phyloP scores from a whole-genome alignment of 2,329 filamentous ascomycete species.

The Sphaerulina vaccinii region DNA sequence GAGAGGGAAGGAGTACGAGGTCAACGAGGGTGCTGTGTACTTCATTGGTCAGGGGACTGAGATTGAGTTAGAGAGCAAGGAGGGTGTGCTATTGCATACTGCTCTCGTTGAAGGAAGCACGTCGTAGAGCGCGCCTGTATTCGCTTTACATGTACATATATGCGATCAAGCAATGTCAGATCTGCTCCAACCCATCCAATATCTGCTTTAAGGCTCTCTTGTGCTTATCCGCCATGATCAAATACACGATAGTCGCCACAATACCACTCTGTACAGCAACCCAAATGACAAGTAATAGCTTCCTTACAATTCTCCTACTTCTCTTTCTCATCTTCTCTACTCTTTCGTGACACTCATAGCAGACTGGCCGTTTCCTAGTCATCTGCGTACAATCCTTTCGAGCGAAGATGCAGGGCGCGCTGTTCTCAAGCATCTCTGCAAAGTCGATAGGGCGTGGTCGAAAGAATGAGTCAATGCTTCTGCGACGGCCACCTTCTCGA shows the following conservation, averaged over 20 bases:
- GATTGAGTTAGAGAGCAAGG: conserved; percentile 45
- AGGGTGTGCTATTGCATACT: conserved; percentile 49
- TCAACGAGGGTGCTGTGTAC: conserved; percentile 64
- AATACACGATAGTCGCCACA: neutral
- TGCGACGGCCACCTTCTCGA: too few relatives aligned
- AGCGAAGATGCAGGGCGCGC: neutral
- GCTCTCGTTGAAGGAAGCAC: conserved; percentile 44
- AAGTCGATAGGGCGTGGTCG: neutral
- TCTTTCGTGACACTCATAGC: neutral
- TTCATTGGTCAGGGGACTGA: conserved; percentile 62
- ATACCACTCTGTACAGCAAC: neutral
- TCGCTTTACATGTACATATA: conserved; percentile 1
- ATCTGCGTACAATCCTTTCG: conserved; percentile 2
- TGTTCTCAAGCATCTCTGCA: neutral
- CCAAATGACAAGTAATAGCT: neutral
- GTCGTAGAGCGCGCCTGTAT: too few relatives aligned
- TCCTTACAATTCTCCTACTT: neutral
- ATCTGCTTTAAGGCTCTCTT: conserved; percentile 4
- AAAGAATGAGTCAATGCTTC: too few relatives aligned
- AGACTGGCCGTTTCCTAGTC: neutral
- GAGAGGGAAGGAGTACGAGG: conserved; percentile 51
- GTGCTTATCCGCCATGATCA: conserved; percentile 6
- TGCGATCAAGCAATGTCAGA: neutral
- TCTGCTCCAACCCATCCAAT: neutral
- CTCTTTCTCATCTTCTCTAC: neutral